phyloP scores from a whole-genome alignment of 768 basidiomycete genomes.

The Panellus pusillus region DNA sequence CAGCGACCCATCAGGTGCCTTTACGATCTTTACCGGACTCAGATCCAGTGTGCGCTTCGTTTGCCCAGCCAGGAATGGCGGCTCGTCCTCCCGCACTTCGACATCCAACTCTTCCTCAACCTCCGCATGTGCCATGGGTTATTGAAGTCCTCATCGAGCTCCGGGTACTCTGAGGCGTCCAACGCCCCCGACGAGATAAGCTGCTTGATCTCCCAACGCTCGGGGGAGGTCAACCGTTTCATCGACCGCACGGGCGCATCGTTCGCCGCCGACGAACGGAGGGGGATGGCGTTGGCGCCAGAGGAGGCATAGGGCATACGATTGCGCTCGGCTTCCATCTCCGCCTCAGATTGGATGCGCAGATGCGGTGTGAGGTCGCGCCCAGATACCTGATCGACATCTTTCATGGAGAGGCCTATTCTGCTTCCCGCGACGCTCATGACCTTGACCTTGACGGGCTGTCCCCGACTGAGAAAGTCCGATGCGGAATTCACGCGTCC shows the following conservation, averaged over 20 bases:
- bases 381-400: conserved; percentile 90
- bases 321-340: conserved; percentile 79
- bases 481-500: conserved; percentile 85
- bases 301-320: conserved; percentile 64
- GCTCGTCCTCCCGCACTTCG: conserved; percentile 95
- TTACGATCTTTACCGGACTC: conserved; percentile 97
- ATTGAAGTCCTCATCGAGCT: conserved; percentile 82
- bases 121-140: conserved; percentile 80
- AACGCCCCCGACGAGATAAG: conserved; percentile 94
- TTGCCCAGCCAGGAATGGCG: conserved; percentile 93
- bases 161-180: conserved; percentile 90
- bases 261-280: conserved; percentile 49
- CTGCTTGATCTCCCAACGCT: conserved; percentile 99
- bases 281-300: conserved; percentile 86
- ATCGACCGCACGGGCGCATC: conserved; percentile 69
- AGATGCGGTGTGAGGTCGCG: conserved; percentile 93
- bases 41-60: conserved; percentile 94
- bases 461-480: conserved; percentile 83
- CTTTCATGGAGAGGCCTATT: conserved; percentile 93
- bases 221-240: conserved; percentile 90
- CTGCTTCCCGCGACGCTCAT: conserved; percentile 86
- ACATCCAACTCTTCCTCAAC: conserved; percentile 97
- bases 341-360: conserved; percentile 91
- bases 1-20: conserved; percentile 96
- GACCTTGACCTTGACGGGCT: conserved; percentile 93